These are phyloP conservation scores for Endogone sp. DNA, from an alignment of 192 early-diverging fungal genomes.

Conservation along the genomic window DNA sequence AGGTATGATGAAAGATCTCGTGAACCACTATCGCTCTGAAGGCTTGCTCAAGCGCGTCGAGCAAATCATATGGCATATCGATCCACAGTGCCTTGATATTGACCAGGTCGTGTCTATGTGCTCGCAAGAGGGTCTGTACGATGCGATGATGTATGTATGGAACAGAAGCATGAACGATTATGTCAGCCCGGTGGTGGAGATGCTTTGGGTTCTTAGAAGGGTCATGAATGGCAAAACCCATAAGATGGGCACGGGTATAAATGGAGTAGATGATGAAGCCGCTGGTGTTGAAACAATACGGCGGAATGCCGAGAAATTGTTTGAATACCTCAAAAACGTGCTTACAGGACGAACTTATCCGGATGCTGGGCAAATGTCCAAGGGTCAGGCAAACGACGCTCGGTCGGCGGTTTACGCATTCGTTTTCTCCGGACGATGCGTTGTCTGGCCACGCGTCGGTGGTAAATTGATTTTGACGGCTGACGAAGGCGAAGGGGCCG, in stretches of 20 bases:
- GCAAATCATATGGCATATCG: slow-evolving; percentile 52
- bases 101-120: slow-evolving; percentile 55
- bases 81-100: slow-evolving; percentile 51
- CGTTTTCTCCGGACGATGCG: slow-evolving; percentile 56
- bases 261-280: slow-evolving; percentile 7
- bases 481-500: slow-evolving; percentile 35
- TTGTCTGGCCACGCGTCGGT: slow-evolving; percentile 53
- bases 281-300: slow-evolving; percentile 11
- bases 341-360: slow-evolving; percentile 47
- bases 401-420: slow-evolving; percentile 54
- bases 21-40: slow-evolving; percentile 39
- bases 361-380: slow-evolving; percentile 33
- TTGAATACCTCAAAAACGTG: slow-evolving; percentile 46
- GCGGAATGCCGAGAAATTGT: slow-evolving; percentile 43
- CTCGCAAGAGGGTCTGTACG: slow-evolving; percentile 47
- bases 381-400: slow-evolving; percentile 39
- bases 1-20: slow-evolving; percentile 54
- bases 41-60: slow-evolving; percentile 42
- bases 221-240: slow-evolving; percentile 25
- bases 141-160: slow-evolving; percentile 58
- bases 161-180: slow-evolving; percentile 56
- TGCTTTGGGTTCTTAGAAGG: slow-evolving; percentile 46
- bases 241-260: not conserved
- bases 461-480: slow-evolving; percentile 52
- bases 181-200: slow-evolving; percentile 54